phyloP scores from a whole-genome alignment of 768 basidiomycete genomes.

The Hydnomerulius pinastri region DNA sequence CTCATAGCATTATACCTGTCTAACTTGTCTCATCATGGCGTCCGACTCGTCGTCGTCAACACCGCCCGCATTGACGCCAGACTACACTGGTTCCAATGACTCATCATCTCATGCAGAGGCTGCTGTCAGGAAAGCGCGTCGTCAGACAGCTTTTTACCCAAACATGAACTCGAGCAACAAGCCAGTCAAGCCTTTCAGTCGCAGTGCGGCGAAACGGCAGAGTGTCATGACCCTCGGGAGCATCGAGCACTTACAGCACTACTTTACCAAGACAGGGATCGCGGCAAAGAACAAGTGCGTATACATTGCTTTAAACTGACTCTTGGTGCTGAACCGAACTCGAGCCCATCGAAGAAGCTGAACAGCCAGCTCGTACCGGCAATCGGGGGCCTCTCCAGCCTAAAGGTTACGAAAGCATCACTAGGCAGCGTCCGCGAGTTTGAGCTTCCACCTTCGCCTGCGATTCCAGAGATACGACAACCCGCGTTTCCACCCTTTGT shows the following conservation, averaged over 20 bases:
- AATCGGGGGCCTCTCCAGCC: conserved; percentile 59
- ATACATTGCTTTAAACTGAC: conserved; percentile 3
- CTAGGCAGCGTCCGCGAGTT: conserved; percentile 49
- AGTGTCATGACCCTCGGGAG: conserved; percentile 95
- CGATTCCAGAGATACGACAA: conserved; percentile 45
- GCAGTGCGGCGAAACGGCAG: conserved; percentile 90
- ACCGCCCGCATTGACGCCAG: conserved; percentile 60
- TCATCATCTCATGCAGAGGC: conserved; percentile 31
- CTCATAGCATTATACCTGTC: not conserved
- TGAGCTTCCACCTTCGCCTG: conserved; percentile 72
- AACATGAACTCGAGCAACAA: conserved; percentile 71
- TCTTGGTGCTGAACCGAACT: conserved; percentile 11
- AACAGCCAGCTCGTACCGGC: conserved; percentile 73
- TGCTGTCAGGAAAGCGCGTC: conserved; percentile 51
- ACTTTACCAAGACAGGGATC: conserved; percentile 88
- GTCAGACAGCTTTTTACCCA: conserved; percentile 79
- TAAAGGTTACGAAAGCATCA: conserved; percentile 41
- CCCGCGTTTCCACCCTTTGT: conserved; percentile 54
- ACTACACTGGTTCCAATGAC: conserved; percentile 54
- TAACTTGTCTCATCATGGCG: conserved; percentile 19
- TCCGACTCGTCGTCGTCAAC: conserved; percentile 43
- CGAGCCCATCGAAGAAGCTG: conserved; percentile 48
- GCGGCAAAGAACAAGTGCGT: conserved; percentile 70
- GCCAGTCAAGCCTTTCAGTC: conserved; percentile 80
- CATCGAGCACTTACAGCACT: conserved; percentile 94